Evolutionary conservation across 2,329 filamentous ascomycete genomes (phyloP).

Genomic region (Akanthomyces dipterigenus): DNA sequence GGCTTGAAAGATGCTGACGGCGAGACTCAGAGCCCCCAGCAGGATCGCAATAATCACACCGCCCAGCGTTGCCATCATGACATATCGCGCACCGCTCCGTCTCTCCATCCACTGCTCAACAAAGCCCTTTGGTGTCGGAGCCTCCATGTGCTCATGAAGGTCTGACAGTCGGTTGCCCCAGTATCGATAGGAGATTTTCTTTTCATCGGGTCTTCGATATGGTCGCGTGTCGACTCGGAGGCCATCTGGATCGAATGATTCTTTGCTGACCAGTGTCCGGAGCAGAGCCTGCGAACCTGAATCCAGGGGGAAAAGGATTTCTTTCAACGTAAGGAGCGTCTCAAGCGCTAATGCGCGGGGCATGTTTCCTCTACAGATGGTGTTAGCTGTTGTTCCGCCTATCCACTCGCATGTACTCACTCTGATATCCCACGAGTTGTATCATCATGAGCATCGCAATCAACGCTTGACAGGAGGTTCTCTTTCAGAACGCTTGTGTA

Average conservation of each 20-base stretch:
- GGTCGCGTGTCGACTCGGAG: constrained; percentile 6
- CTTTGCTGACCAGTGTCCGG: constrained; percentile 1
- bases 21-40: constrained; percentile 14
- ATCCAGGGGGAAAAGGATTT: constrained; percentile 15
- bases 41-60: constrained; percentile 17
- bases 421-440: neutral
- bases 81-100: constrained; percentile 17
- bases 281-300: constrained; percentile 13
- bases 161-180: constrained; percentile 13
- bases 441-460: neutral
- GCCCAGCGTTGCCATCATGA: constrained; percentile 20
- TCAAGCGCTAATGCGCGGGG: constrained; percentile 15
- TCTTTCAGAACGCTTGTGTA: constrained; percentile 12
- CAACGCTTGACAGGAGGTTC: neutral
- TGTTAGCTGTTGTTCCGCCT: neutral
- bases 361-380: constrained; percentile 10
- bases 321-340: constrained; percentile 13
- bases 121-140: constrained; percentile 15
- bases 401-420: neutral
- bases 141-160: constrained; percentile 16
- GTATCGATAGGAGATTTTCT: constrained; percentile 13
- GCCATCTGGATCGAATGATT: constrained; percentile 14
- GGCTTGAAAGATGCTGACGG: constrained; percentile 16
- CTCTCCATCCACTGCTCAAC: constrained; percentile 16
- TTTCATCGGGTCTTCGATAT: constrained; percentile 10